Percentiles rank a stretch among this genome's conserved stretches.
Evolutionary conservation across 2,329 filamentous ascomycete species (phyloP).

Genomic region (Colletotrichum lini): DNA sequence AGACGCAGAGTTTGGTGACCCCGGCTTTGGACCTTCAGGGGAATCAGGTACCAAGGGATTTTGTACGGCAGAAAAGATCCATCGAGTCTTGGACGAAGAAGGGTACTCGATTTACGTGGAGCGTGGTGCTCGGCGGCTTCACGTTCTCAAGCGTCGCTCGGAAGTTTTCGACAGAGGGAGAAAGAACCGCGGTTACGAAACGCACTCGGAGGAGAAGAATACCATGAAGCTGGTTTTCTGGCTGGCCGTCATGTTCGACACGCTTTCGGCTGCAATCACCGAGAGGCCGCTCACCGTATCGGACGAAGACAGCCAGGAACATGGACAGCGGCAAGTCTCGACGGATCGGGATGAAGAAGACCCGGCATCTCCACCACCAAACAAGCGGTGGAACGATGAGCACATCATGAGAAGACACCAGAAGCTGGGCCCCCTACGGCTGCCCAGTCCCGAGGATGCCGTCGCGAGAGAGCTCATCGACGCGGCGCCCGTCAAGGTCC

Average conservation of each 20-base stretch:
- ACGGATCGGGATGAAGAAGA: constrained; percentile 44
- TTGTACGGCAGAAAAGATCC: constrained; percentile 20
- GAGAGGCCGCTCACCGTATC: constrained; percentile 53
- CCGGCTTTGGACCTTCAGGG: neutral
- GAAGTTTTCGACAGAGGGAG: constrained; percentile 43
- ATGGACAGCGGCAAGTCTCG: no score
- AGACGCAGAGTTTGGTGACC: neutral
- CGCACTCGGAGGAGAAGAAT: constrained; percentile 48
- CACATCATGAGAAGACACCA: constrained; percentile 54
- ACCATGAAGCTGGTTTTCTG: constrained; percentile 70
- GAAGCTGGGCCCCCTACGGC: constrained; percentile 53
- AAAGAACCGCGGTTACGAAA: neutral
- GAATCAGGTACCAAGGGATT: neutral
- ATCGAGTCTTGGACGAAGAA: constrained; percentile 45
- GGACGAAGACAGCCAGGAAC: constrained; percentile 56
- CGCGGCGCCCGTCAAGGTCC: constrained; percentile 71
- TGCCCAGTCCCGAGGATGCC: constrained; percentile 69
- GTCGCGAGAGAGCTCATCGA: constrained; percentile 65
- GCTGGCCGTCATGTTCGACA: constrained; percentile 73
- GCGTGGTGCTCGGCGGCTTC: constrained; percentile 56
- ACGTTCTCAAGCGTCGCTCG: constrained; percentile 54
- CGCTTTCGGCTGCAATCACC: constrained; percentile 68
- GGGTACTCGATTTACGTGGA: constrained; percentile 55
- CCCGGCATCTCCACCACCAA: constrained; percentile 41
- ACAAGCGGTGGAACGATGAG: constrained; percentile 49